Evolutionary conservation across 495 filamentous ascomycete species (phyloP), one percentile per base, ranked within the genome.

Genomic region (Xylaria castorea): DNA sequence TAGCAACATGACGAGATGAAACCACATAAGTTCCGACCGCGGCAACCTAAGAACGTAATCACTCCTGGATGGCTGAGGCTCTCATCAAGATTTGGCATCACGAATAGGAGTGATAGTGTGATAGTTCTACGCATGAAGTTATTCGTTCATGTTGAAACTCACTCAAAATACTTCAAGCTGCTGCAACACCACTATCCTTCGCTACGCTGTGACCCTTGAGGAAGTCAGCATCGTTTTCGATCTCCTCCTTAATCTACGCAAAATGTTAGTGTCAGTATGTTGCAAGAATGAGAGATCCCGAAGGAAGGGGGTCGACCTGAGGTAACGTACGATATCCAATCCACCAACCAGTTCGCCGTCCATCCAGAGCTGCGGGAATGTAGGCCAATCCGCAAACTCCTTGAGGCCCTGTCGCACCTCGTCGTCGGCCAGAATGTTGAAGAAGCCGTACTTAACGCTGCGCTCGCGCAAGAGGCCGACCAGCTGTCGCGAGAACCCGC

Each of bases 371-470:
- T 98, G 95, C 18, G 95, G 94, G 82, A 93, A 99, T 1, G 96
- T 99, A 3, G 96, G 97, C 96, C 96, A 98, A 60, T 97, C 95
- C 14, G 94, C 93, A 81, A 92, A 97, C 79, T 92, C 90, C 87
- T 98, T 99, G 76, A 99, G 81, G 6, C 96, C 96, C 83, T 98
- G 95, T 48, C 96, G 87, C 22, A 99, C 97, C 75, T 98, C 96
- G 77, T 99, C 96, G 81, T 99, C 96, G 73, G 96, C 96, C 67
- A 99, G 83, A 74, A 97, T 98, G 78, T 99, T 98, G 84, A 99
- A 99, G 87, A 98, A 98, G 8, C 96, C 97, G 82, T 98, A 99
- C 79, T 95, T 92, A 48, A 99, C 92, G 64, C 91, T 91, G 71
- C 91, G 89, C 84, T 97, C 94, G 70, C 96, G 89, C 70, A 98